A percentile compares a stretch with the other conserved stretches of the same genome.
phyloP scores from a whole-genome alignment of 2,329 filamentous ascomycete species.

The Cyclaneusma minus region DNA sequence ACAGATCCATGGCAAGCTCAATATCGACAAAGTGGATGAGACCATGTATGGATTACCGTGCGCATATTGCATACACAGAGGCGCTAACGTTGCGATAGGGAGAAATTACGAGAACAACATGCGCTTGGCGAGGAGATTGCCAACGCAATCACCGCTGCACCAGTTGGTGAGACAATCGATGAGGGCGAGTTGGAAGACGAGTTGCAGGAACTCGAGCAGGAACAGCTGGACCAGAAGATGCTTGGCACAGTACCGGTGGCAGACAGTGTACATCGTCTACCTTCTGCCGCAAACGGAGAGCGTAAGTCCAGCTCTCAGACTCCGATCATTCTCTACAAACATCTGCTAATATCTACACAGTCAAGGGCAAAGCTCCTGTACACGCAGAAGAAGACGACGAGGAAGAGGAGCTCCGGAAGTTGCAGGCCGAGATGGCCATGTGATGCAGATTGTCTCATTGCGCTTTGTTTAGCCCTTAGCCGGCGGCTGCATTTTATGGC shows the following conservation, averaged over 20 bases:
- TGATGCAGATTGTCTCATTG: no score
- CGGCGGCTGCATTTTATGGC: no score
- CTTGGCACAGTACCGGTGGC: conserved; percentile 70
- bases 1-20: conserved; percentile 78
- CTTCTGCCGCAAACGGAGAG: conserved; percentile 57
- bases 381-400: conserved; percentile 74
- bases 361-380: conserved; percentile 33
- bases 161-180: conserved; percentile 56
- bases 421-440: conserved; percentile 97
- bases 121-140: conserved; percentile 87
- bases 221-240: conserved; percentile 87
- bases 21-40: conserved; percentile 85
- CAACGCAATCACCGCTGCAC: conserved; percentile 62
- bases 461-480: no score
- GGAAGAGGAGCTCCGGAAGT: conserved; percentile 80
- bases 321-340: not conserved
- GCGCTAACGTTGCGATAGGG: conserved; percentile 37
- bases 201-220: conserved; percentile 75
- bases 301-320: conserved; percentile 42
- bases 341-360: conserved; percentile 17
- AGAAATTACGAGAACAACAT: conserved; percentile 81
- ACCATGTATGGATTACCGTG: conserved; percentile 56
- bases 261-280: conserved; percentile 64
- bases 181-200: conserved; percentile 78
- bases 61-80: conserved; percentile 17